Base-by-base conservation (phyloP, 2,329 filamentous ascomycete genomes). In the Paradendryphiella salina region DNA sequence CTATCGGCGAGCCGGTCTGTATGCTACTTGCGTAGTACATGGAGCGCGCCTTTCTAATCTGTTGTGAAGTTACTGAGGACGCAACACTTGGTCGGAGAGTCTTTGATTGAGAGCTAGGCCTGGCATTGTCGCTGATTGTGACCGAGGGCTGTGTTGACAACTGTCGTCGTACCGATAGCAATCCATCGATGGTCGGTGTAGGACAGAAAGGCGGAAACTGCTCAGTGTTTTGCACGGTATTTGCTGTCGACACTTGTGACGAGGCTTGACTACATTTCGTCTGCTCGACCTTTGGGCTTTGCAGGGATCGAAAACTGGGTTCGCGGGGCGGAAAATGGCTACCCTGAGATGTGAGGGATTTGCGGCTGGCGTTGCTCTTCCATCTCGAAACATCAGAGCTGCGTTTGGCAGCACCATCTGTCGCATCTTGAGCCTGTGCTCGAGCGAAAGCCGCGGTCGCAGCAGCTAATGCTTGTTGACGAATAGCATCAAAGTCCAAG, bases 11-110 rank as follows among this genome's bases (percentile, higher is more conserved):
- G 10, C 69, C 69, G 1, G 70, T 72, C 53, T 72, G 71, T 10
- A 72, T 56, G 44, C 63, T 73, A 54, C 69, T 73, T 44, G 71
- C 69, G 41, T 72, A 73, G 50, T 72, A 73, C 70, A 73, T 73
- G 18, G 71, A 73, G 5, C 70, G 64, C 9, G 70, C 69, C 39
- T 73, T 73, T 17, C 70, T 61, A 23, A 73, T 72, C 36, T 71
- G 68, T 38, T 71, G 67, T n/a, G 68, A 70, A 3, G 64, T 56
- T 18, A 61, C 35, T 0, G 69, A 69, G 1, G 63, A 66, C 8
- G 66, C 57, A n/a, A 55, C 51, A 20, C 59, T 64, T 15, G 55
- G 56, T n/a, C 64, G 55, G 18, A 60, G 47, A 10, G 56, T 44
- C 32, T 63, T 68, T 2, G 59, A 55, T 15, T 71, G 66, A 7